Percentiles rank a stretch among this genome's conserved stretches.
phyloP scores from a whole-genome alignment of 305 asterid species.

The Plantago coronopus region DNA sequence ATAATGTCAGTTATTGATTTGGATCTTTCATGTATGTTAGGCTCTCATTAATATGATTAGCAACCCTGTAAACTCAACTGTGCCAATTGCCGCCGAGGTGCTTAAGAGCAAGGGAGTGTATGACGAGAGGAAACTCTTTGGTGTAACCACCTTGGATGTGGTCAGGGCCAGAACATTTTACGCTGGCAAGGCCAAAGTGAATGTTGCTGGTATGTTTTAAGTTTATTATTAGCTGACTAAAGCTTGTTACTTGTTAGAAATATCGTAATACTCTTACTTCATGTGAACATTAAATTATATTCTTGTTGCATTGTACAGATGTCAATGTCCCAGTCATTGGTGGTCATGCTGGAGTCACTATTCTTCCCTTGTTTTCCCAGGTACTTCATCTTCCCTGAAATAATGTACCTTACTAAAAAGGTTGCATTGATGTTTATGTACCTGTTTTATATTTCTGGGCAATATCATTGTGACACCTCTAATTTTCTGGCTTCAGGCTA shows the following conservation, averaged over 20 bases:
- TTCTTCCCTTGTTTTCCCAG: slow-evolving; percentile 86
- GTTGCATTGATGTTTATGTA: background rate
- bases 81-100: slow-evolving; percentile 90
- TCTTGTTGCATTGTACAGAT: slow-evolving; percentile 31
- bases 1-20: slow-evolving; percentile 9
- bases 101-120: slow-evolving; percentile 79
- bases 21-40: slow-evolving; percentile 26
- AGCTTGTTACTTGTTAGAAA: background rate
- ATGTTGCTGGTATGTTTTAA: slow-evolving; percentile 58
- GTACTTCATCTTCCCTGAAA: slow-evolving; percentile 26
- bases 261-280: background rate
- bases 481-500: slow-evolving; percentile 39
- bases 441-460: background rate
- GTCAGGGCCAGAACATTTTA: slow-evolving; percentile 88
- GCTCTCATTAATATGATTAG: slow-evolving; percentile 83
- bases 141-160: slow-evolving; percentile 96
- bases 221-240: background rate
- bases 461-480: background rate
- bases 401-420: background rate
- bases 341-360: slow-evolving; percentile 84
- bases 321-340: slow-evolving; percentile 82
- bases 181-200: slow-evolving; percentile 73
- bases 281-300: slow-evolving; percentile 6
- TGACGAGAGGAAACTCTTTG: slow-evolving; percentile 67
- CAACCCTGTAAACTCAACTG: slow-evolving; percentile 93